Evolutionary conservation across 306 rosid species (phyloP), one percentile per base, ranked within the genome.

Genomic region (Citrullus colocynthis): DNA sequence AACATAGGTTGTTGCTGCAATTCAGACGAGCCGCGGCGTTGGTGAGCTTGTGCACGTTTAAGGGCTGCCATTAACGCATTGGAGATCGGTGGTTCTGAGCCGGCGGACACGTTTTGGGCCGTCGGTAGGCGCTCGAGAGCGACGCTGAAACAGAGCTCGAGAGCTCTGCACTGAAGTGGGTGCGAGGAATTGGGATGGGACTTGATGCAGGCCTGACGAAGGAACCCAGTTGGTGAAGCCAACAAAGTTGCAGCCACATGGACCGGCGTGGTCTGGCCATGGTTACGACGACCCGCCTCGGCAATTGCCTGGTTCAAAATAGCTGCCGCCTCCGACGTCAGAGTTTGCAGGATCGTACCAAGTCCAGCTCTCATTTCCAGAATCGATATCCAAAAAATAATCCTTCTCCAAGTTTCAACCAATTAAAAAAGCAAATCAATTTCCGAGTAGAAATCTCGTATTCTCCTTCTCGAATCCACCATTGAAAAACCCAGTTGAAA

Each of bases 191-290:
- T 96, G 14, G 98, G 98, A 69, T 91, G 99, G 0, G 99, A 96
- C 76, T 96, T 96, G 74, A 92, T 96, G 73, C 99, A 96, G 11
- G 99, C 98, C 58, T 93, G 97, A 0, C 99, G 93, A 44, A 96
- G 96, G 28, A 56, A 92, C 0, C 97, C 96, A 0, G 99, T 85
- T 1, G 99, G 93, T 0, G 99, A 92, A 5, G 94, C 84, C 4
- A 96, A 78, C 0, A 91, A 89, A 17, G 97, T 91, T 14, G 97
- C 93, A 45, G 99, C 98, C 79, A 96, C 99, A 24, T 91, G 97
- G 2, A 96, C 91, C 72, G 98, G 99, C 85, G 98, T 92, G 0
- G 99, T 93, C n/a, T 96, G 99, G 78, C 99, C 97, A 71, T 96
- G 99, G 82, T 96, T 96, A 2, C 98, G 90, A 0, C 98, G 91